Percentiles rank a stretch among this genome's conserved stretches.
Evolutionary conservation across 169 alveolate species (phyloP).

Genomic region (Eimeria brunetti): DNA sequence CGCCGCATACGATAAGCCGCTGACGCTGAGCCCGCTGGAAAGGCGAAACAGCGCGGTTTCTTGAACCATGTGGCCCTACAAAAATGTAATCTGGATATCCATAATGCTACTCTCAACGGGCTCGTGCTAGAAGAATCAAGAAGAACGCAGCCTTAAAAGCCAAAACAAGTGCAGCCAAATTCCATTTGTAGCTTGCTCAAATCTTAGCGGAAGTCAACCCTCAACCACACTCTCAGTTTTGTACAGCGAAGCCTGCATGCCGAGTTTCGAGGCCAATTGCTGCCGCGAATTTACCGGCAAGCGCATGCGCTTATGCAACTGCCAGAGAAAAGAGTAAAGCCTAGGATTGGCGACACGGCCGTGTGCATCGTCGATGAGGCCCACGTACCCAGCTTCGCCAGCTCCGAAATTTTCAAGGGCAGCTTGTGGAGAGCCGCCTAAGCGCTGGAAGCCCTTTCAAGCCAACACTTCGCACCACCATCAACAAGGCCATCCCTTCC

Average conservation of each 20-base stretch:
- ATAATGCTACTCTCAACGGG: neutral
- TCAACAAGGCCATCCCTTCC: neutral
- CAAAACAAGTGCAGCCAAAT: slow-evolving; percentile 43
- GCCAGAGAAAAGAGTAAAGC: neutral
- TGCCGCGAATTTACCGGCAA: neutral
- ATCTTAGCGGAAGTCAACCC: slow-evolving; percentile 15
- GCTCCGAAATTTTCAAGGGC: neutral
- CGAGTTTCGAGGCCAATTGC: neutral
- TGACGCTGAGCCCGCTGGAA: slow-evolving; percentile 25
- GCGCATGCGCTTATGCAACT: neutral
- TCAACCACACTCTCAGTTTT: neutral
- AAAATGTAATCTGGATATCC: neutral
- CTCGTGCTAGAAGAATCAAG: neutral
- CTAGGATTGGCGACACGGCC: neutral
- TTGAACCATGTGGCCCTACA: slow-evolving; percentile 31
- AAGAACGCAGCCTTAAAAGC: slow-evolving; percentile 21
- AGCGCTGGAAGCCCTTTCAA: neutral
- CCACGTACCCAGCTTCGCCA: neutral
- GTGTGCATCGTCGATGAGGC: neutral
- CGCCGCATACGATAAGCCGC: slow-evolving; percentile 7
- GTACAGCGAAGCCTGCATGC: neutral
- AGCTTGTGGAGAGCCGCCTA: neutral
- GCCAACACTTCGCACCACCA: neutral
- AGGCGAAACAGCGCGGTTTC: slow-evolving; percentile 23
- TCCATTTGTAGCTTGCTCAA: neutral